Conservation (phyloP, 805 yeast genomes). For the Suhomyces faveliae region DNA sequence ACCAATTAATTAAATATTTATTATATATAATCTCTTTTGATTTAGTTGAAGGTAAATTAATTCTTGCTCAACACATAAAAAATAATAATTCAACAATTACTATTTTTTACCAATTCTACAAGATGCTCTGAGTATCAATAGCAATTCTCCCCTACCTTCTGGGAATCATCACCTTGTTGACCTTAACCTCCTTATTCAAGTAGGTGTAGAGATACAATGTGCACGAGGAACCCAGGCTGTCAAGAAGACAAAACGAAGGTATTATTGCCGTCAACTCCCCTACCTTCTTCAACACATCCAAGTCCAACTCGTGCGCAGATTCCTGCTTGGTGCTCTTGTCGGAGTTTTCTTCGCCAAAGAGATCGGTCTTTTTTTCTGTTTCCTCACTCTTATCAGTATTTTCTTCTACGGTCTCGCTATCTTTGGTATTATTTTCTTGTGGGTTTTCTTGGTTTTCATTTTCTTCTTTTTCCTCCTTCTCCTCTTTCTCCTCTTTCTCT, state of each 20-base stretch:
- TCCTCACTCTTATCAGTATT: slow-evolving; percentile 9
- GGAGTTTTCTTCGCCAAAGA: slow-evolving; percentile 5
- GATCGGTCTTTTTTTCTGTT: slow-evolving; percentile 15
- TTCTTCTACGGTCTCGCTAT: slow-evolving; percentile 3
- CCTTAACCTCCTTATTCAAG: slow-evolving; percentile 80
- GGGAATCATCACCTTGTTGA: slow-evolving; percentile 66
- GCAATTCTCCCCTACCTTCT: neutral
- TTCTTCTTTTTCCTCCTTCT: slow-evolving; percentile 6
- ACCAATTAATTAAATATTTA: too few relatives aligned
- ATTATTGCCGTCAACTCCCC: slow-evolving; percentile 28
- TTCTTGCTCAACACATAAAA: too few relatives aligned
- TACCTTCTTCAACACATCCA: slow-evolving; percentile 16
- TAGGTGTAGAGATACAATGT: slow-evolving; percentile 83
- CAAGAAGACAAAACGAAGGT: slow-evolving; percentile 88
- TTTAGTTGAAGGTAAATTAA: too few relatives aligned
- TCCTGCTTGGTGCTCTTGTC: neutral
- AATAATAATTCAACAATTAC: too few relatives aligned
- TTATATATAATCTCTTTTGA: too few relatives aligned
- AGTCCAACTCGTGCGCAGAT: slow-evolving; percentile 8
- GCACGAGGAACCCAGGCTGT: slow-evolving; percentile 75
- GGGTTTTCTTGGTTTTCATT: slow-evolving; percentile 7
- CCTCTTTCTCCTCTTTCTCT: slow-evolving; percentile 4
- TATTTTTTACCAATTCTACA: too few relatives aligned
- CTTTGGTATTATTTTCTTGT: slow-evolving; percentile 7
- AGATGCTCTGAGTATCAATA: too few relatives aligned